These are phyloP conservation scores for Boletus bicolor DNA, from an alignment of 768 basidiomycete species.

Conservation along the genomic window DNA sequence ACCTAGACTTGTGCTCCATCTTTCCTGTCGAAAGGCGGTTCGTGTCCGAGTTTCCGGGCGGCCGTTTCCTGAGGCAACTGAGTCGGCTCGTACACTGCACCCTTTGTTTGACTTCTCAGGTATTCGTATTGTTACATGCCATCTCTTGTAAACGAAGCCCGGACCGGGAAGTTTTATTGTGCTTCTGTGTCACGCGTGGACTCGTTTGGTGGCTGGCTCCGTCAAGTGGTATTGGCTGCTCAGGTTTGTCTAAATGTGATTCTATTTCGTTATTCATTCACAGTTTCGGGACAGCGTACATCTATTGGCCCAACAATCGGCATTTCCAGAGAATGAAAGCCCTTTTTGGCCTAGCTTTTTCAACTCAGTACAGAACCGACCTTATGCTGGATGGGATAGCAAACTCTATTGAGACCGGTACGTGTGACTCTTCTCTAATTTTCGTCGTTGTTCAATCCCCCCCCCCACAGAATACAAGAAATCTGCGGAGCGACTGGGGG, in stretches of 20 bases:
- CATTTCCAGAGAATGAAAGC: slow-evolving; percentile 38
- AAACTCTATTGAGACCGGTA: slow-evolving; percentile 33
- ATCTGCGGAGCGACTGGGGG: slow-evolving; percentile 31
- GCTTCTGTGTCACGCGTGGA: slow-evolving; percentile 30
- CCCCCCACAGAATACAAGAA: slow-evolving; percentile 35
- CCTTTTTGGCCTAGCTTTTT: slow-evolving; percentile 40
- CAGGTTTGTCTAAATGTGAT: slow-evolving; percentile 27
- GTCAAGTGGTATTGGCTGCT: slow-evolving; percentile 33
- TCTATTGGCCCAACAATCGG: slow-evolving; percentile 37
- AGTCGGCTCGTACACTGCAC: slow-evolving; percentile 20
- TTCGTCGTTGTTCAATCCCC: not conserved
- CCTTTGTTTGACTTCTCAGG: slow-evolving; percentile 28
- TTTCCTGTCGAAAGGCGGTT: slow-evolving; percentile 25
- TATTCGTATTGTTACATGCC: slow-evolving; percentile 15
- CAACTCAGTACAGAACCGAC: slow-evolving; percentile 31
- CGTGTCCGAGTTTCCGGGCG: slow-evolving; percentile 35
- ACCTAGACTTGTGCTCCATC: slow-evolving; percentile 14
- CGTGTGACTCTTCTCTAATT: not conserved
- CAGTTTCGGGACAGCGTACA: slow-evolving; percentile 31
- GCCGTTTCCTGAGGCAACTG: slow-evolving; percentile 29
- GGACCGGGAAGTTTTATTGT: slow-evolving; percentile 28
- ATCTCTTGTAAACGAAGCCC: slow-evolving; percentile 21
- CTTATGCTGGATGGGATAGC: slow-evolving; percentile 38
- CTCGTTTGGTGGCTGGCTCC: slow-evolving; percentile 34
- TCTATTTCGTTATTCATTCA: not conserved